Percentiles rank a stretch among this genome's conserved stretches.
These are phyloP conservation scores for Backusella mclennaniae DNA, from an alignment of 192 early-diverging fungal species.

Conservation along the genomic window DNA sequence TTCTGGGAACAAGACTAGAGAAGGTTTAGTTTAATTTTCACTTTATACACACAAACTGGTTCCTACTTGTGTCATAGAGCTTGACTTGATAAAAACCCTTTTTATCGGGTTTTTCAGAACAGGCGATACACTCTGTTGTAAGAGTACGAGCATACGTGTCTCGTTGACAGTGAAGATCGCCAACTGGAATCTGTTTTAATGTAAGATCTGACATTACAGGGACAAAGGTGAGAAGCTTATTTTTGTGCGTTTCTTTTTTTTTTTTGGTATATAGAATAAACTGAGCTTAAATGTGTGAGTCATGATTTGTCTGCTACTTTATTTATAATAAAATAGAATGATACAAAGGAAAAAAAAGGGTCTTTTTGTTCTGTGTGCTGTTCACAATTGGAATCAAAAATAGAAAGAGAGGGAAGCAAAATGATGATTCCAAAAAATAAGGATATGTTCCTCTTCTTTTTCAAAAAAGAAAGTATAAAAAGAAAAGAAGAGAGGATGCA, in stretches of 20 bases:
- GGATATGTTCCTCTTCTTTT: neutral
- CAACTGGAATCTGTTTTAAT: slow-evolving; percentile 51
- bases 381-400: neutral
- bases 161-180: slow-evolving; percentile 58
- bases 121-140: slow-evolving; percentile 49
- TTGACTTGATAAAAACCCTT: slow-evolving; percentile 60
- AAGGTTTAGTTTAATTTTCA: neutral
- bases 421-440: neutral
- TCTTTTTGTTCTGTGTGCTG: too few species aligned
- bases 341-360: neutral
- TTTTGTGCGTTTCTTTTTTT: neutral
- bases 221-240: neutral
- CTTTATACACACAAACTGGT: neutral
- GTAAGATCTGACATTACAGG: neutral
- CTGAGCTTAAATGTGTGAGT: too few species aligned
- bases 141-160: slow-evolving; percentile 47
- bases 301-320: too few species aligned
- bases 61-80: slow-evolving; percentile 55
- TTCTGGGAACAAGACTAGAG: slow-evolving; percentile 69
- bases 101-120: slow-evolving; percentile 50
- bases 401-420: too few species aligned
- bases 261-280: too few species aligned
- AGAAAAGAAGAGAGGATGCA: neutral
- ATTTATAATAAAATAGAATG: too few species aligned
- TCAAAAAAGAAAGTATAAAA: neutral